phyloP scores from a whole-genome alignment of 2,329 filamentous ascomycete genomes.

The Sporothrix inflata region DNA sequence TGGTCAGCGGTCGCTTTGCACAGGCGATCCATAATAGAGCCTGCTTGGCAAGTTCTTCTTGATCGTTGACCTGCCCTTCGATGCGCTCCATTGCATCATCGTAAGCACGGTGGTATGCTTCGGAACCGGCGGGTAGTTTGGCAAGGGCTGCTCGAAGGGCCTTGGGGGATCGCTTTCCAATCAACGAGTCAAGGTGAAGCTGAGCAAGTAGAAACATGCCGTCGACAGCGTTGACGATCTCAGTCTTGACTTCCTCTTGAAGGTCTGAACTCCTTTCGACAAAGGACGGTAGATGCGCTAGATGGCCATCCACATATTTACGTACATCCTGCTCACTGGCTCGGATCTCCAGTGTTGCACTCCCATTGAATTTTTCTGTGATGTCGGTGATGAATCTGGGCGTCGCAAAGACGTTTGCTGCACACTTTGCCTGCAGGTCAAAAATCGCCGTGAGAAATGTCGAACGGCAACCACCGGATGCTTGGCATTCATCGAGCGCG shows the following conservation, averaged over 20 bases:
- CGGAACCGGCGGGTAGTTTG: not conserved
- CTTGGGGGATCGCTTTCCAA: not conserved
- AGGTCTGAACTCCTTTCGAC: not conserved
- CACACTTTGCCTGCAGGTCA: constrained; percentile 29
- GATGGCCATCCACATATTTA: constrained; percentile 12
- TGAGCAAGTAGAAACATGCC: constrained; percentile 22
- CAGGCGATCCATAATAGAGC: constrained; percentile 8
- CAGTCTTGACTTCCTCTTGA: not conserved
- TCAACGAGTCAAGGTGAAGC: not conserved
- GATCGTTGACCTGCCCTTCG: not conserved
- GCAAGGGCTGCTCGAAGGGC: not conserved
- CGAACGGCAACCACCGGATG: constrained; percentile 20
- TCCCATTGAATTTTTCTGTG: not conserved
- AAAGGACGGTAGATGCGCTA: not conserved
- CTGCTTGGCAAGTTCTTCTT: constrained; percentile 1
- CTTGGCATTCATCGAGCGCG: constrained; percentile 38
- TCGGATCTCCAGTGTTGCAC: constrained; percentile 10
- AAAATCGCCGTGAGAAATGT: constrained; percentile 33
- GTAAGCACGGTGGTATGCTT: constrained; percentile 2
- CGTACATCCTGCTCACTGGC: constrained; percentile 8
- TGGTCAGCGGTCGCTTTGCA: not conserved
- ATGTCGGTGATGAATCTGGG: not conserved
- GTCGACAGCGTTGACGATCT: not conserved
- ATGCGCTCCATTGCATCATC: constrained; percentile 15
- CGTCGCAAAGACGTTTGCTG: not conserved